Percentiles rank a stretch among this genome's conserved stretches.
Conservation (phyloP, 2,329 filamentous ascomycete genomes). For the Thermothelomyces thermophilus region DNA sequence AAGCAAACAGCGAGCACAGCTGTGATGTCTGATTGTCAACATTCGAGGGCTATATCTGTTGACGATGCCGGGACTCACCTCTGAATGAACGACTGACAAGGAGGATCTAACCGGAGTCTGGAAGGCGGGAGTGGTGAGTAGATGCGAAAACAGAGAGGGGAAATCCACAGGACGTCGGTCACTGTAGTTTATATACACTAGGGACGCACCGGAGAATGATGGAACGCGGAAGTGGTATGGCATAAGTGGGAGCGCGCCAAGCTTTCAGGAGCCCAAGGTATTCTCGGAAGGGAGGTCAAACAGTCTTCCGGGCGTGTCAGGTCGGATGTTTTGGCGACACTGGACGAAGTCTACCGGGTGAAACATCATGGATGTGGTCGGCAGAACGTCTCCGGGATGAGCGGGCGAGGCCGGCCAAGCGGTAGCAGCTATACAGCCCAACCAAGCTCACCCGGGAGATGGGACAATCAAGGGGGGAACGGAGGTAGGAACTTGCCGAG, state of each 20-base stretch:
- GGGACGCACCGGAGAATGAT: slow-evolving; percentile 9
- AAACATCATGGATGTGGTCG: slow-evolving; percentile 26
- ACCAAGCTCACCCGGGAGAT: not conserved
- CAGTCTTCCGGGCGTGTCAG: slow-evolving; percentile 38
- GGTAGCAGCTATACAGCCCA: not conserved
- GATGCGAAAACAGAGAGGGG: slow-evolving; percentile 30
- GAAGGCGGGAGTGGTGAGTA: slow-evolving; percentile 29
- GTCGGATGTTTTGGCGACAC: slow-evolving; percentile 26
- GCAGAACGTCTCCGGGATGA: slow-evolving; percentile 16
- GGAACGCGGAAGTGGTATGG: slow-evolving; percentile 18
- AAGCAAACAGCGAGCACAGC: slow-evolving; percentile 45
- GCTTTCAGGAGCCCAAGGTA: slow-evolving; percentile 26
- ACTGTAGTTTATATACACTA: slow-evolving; percentile 36
- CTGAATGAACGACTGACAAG: slow-evolving; percentile 40
- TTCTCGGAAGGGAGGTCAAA: slow-evolving; percentile 34
- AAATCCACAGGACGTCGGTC: slow-evolving; percentile 21
- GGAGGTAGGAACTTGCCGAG: slow-evolving; percentile 6
- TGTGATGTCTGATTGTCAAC: slow-evolving; percentile 22
- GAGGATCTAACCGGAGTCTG: slow-evolving; percentile 28
- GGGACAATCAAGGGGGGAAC: not conserved
- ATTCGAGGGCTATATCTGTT: not conserved
- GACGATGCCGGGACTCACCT: slow-evolving; percentile 32
- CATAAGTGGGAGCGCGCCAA: slow-evolving; percentile 29
- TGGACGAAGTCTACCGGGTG: slow-evolving; percentile 28
- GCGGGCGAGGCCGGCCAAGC: slow-evolving; percentile 8